Evolutionary conservation across 257 asterid genomes (phyloP).

Genomic region (Nicotiana benthamiana): DNA sequence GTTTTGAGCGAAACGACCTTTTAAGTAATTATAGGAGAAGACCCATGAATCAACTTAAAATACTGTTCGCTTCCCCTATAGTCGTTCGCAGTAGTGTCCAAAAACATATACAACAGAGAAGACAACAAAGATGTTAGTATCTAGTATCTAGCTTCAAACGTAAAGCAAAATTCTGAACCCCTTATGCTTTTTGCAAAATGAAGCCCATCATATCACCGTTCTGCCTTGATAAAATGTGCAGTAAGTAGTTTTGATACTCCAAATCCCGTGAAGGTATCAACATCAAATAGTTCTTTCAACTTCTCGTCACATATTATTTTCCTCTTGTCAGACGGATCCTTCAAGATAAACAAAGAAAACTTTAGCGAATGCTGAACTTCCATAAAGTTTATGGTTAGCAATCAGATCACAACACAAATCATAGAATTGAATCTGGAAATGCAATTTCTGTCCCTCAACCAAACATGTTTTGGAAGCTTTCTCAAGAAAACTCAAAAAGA

Average conservation of each 20-base stretch:
- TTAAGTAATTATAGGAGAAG: background rate
- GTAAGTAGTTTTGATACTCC: slow-evolving; percentile 52
- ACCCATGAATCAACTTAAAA: background rate
- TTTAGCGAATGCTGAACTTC: background rate
- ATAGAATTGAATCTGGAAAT: background rate
- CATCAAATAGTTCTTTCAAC: slow-evolving; percentile 76
- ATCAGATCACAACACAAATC: background rate
- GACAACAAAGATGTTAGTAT: slow-evolving; percentile 9
- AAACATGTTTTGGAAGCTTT: background rate
- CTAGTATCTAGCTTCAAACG: slow-evolving; percentile 23
- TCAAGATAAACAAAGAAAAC: slow-evolving; percentile 20
- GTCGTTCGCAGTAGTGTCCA: background rate
- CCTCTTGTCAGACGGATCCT: slow-evolving; percentile 94
- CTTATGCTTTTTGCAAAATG: slow-evolving; percentile 16
- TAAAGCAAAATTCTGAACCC: slow-evolving; percentile 20
- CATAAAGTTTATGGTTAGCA: background rate
- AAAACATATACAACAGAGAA: slow-evolving; percentile 1
- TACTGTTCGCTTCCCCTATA: background rate
- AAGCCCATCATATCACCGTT: slow-evolving; percentile 38
- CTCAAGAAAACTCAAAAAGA: background rate
- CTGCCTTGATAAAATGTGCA: slow-evolving; percentile 54
- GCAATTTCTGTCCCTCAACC: background rate
- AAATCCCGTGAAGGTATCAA: slow-evolving; percentile 69
- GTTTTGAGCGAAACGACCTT: background rate
- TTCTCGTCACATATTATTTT: slow-evolving; percentile 81